Evolutionary conservation across 805 yeast genomes (phyloP).

Genomic region (Yamadazyma phyllophila): DNA sequence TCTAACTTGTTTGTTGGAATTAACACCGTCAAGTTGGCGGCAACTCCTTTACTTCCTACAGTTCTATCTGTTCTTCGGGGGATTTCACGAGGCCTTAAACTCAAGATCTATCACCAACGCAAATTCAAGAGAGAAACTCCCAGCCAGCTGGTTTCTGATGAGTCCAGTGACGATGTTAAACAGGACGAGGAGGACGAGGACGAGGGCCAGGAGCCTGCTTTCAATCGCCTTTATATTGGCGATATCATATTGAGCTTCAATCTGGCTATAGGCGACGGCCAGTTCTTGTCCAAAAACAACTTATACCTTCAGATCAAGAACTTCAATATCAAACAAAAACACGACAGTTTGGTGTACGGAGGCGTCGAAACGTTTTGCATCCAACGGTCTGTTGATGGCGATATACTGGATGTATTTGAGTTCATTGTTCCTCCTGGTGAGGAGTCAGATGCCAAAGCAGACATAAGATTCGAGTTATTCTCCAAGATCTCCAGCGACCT

Average conservation of each 20-base stretch:
- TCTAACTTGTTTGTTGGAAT: slow-evolving; percentile 38
- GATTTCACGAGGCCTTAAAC: slow-evolving; percentile 32
- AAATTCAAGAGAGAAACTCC: slow-evolving; percentile 12
- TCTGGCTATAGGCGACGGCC: slow-evolving; percentile 43
- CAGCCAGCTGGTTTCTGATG: not conserved
- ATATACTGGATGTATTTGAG: slow-evolving; percentile 23
- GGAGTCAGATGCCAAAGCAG: slow-evolving; percentile 33
- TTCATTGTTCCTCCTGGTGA: slow-evolving; percentile 15
- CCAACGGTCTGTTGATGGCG: slow-evolving; percentile 18
- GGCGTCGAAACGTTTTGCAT: slow-evolving; percentile 39
- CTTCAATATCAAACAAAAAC: slow-evolving; percentile 43
- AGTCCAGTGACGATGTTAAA: slow-evolving; percentile 16
- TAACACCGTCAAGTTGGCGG: slow-evolving; percentile 41
- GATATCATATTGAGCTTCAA: slow-evolving; percentile 42
- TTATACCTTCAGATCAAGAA: slow-evolving; percentile 24
- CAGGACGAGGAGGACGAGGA: slow-evolving; percentile 9
- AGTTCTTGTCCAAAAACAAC: slow-evolving; percentile 34
- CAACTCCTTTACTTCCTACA: slow-evolving; percentile 43
- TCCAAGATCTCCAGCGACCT: slow-evolving; percentile 12
- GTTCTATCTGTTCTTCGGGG: slow-evolving; percentile 35
- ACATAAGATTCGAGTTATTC: slow-evolving; percentile 52
- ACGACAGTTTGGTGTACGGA: slow-evolving; percentile 45
- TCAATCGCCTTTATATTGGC: slow-evolving; percentile 39
- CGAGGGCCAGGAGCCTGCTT: slow-evolving; percentile 19
- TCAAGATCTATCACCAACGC: slow-evolving; percentile 29